Percentiles rank a stretch among this genome's conserved stretches.
phyloP scores from a whole-genome alignment of 139 green algal genomes.

The Penium margaritaceum region DNA sequence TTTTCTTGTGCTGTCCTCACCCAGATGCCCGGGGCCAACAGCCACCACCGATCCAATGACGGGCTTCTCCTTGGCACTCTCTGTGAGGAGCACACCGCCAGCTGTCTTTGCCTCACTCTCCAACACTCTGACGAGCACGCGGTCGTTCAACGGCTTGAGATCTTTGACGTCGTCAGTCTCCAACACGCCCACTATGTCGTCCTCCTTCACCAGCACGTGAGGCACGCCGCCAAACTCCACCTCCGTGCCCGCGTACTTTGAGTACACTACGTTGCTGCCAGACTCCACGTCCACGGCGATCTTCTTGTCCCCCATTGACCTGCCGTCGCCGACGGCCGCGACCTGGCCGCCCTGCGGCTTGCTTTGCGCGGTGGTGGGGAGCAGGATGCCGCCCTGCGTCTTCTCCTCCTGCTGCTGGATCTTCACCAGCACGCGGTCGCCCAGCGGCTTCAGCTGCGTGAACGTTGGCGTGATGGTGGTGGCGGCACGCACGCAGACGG shows the following conservation, averaged over 20 bases:
- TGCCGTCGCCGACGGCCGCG: slow-evolving; percentile 42
- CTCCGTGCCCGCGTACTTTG: slow-evolving; percentile 89
- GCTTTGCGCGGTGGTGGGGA: slow-evolving; percentile 69
- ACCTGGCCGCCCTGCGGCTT: slow-evolving; percentile 71
- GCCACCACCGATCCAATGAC: slow-evolving; percentile 65
- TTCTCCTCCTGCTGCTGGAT: slow-evolving; percentile 73
- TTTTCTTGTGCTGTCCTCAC: slow-evolving; percentile 38
- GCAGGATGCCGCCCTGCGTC: slow-evolving; percentile 76
- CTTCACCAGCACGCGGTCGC: slow-evolving; percentile 81
- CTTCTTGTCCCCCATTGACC: slow-evolving; percentile 41
- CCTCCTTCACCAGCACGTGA: slow-evolving; percentile 75
- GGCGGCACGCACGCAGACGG: too few relatives aligned
- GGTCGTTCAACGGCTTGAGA: slow-evolving; percentile 58
- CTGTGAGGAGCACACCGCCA: slow-evolving; percentile 78
- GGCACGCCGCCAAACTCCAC: slow-evolving; percentile 65
- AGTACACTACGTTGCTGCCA: slow-evolving; percentile 89
- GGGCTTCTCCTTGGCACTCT: slow-evolving; percentile 72
- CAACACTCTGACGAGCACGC: slow-evolving; percentile 59
- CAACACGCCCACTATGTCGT: slow-evolving; percentile 59
- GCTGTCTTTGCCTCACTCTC: slow-evolving; percentile 66
- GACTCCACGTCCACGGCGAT: slow-evolving; percentile 25
- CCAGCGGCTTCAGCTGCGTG: slow-evolving; percentile 73
- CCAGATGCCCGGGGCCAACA: slow-evolving; percentile 41
- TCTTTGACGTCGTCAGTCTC: slow-evolving; percentile 51
- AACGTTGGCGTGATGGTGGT: too few relatives aligned